Conservation (phyloP, 495 filamentous ascomycete species). For the Penicillium arizonense region DNA sequence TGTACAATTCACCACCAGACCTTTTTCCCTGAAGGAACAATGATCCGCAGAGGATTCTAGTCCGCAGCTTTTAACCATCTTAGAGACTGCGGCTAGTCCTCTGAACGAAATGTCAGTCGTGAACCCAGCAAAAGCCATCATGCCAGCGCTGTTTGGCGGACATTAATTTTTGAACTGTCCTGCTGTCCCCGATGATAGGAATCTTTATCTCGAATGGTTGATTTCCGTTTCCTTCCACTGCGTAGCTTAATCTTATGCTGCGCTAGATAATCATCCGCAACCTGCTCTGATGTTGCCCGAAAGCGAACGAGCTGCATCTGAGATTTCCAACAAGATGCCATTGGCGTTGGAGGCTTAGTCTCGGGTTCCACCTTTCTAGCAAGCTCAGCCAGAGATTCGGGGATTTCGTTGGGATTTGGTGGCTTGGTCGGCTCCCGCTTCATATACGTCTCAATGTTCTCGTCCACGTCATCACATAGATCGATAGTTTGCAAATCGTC, state of each 20-base stretch:
- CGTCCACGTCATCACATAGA: slow-evolving; percentile 10
- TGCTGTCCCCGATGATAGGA: slow-evolving; percentile 9
- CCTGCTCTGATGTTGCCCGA: slow-evolving; percentile 24
- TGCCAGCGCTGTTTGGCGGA: too few species aligned
- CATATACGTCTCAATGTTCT: slow-evolving; percentile 7
- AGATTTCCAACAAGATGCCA: slow-evolving; percentile 17
- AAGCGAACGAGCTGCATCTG: slow-evolving; percentile 26
- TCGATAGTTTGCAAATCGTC: slow-evolving; percentile 8
- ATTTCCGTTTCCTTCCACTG: neutral
- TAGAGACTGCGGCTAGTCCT: too few species aligned
- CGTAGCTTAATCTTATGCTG: slow-evolving; percentile 10
- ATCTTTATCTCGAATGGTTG: slow-evolving; percentile 6
- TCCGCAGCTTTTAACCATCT: too few species aligned
- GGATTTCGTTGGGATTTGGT: slow-evolving; percentile 1
- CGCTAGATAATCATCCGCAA: slow-evolving; percentile 22
- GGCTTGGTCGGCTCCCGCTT: slow-evolving; percentile 4
- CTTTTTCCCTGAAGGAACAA: too few species aligned
- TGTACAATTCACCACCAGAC: too few species aligned
- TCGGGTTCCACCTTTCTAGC: slow-evolving; percentile 1
- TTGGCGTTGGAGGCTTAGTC: neutral
- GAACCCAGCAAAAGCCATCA: too few species aligned
- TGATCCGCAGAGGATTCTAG: too few species aligned
- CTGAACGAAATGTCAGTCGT: too few species aligned
- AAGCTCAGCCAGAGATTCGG: neutral
- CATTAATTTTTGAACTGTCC: neutral